Evolutionary conservation across 805 yeast genomes (phyloP).

Genomic region (Teunomyces barrocoloradensis): DNA sequence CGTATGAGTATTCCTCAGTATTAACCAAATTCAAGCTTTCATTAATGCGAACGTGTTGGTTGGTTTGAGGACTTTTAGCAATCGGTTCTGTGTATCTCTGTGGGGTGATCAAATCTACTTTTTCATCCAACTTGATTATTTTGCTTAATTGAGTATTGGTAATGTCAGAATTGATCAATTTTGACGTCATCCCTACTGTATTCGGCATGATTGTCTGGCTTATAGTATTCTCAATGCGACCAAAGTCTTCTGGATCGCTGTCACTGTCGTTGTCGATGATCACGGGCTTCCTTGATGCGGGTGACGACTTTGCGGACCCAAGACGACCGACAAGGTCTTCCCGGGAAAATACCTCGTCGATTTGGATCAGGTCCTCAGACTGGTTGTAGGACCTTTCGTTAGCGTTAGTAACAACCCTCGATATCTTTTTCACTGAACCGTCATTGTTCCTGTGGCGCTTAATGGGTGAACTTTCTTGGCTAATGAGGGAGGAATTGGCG

Average conservation of each 20-base stretch:
- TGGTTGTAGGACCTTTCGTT: slow-evolving; percentile 8
- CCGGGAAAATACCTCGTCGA: slow-evolving; percentile 22
- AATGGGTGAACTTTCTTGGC: slow-evolving; percentile 16
- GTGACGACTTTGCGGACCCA: slow-evolving; percentile 11
- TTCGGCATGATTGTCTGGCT: slow-evolving; percentile 20
- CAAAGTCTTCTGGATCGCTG: slow-evolving; percentile 25
- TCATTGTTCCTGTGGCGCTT: slow-evolving; percentile 9
- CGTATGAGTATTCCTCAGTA: slow-evolving; percentile 8
- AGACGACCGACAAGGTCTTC: slow-evolving; percentile 24
- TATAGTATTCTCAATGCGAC: slow-evolving; percentile 17
- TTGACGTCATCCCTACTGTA: neutral
- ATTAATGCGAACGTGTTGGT: slow-evolving; percentile 22
- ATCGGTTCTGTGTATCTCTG: slow-evolving; percentile 30
- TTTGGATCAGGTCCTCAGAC: slow-evolving; percentile 12
- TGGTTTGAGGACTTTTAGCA: slow-evolving; percentile 27
- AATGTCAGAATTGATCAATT: slow-evolving; percentile 1
- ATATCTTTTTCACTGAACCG: slow-evolving; percentile 15
- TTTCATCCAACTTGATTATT: slow-evolving; percentile 11
- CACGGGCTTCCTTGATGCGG: slow-evolving; percentile 5
- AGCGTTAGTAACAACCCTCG: slow-evolving; percentile 20
- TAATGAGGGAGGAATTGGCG: slow-evolving; percentile 14
- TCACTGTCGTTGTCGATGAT: slow-evolving; percentile 25
- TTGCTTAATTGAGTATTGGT: slow-evolving; percentile 18
- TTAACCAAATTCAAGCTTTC: slow-evolving; percentile 15
- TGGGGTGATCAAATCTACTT: slow-evolving; percentile 25